Conservation (phyloP, 179 eudicot genomes). For the Kewa caespitosa region DNA sequence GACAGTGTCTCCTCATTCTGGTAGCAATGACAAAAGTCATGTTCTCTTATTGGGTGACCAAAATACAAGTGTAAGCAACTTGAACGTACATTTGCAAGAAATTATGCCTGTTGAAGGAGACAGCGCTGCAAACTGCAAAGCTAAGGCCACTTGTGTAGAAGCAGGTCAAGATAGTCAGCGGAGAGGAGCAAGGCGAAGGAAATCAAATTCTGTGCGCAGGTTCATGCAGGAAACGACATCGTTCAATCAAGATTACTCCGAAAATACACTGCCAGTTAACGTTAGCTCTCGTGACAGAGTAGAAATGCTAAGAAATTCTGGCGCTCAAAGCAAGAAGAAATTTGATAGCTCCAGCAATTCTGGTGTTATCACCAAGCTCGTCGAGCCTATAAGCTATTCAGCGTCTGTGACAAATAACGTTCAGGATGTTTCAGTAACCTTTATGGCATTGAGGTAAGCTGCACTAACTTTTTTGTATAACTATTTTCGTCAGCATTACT, state of each 20-base stretch:
- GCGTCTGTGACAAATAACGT: constrained; percentile 51
- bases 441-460: constrained; percentile 67
- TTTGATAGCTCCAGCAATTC: constrained; percentile 41
- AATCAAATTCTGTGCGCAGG: constrained; percentile 85
- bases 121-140: constrained; percentile 36
- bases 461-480: neutral
- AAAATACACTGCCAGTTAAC: constrained; percentile 29
- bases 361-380: constrained; percentile 54
- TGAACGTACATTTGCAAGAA: constrained; percentile 33
- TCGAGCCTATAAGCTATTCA: constrained; percentile 77
- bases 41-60: constrained; percentile 21
- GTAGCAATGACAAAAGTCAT: constrained; percentile 34
- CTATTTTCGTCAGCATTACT: neutral
- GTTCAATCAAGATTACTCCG: constrained; percentile 27
- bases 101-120: constrained; percentile 33
- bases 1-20: constrained; percentile 36
- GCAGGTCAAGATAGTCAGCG: constrained; percentile 50
- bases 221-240: constrained; percentile 50
- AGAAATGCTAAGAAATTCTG: constrained; percentile 38
- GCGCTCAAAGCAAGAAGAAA: constrained; percentile 41
- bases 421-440: constrained; percentile 70
- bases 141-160: constrained; percentile 43
- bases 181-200: constrained; percentile 80
- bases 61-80: constrained; percentile 24
- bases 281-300: constrained; percentile 33